Evolutionary conservation across 805 yeast genomes (phyloP), one percentile per base, ranked within the genome.

Genomic region (Metschnikowia bowlesiae): DNA sequence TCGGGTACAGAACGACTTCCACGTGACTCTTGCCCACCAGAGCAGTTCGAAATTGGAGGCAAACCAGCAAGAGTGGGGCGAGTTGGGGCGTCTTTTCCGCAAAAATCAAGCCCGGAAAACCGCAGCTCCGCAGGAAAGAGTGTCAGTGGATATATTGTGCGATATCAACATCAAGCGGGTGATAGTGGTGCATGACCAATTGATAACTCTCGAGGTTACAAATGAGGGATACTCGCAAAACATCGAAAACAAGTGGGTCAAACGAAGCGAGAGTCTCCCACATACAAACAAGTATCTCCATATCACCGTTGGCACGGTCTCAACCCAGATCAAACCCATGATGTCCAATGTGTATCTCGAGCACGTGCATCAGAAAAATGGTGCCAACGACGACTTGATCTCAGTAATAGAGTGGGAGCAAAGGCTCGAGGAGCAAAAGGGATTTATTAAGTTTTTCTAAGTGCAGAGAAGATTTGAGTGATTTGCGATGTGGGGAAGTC

Each of bases 291-390:
- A 51, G 14, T 42, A 49, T 44, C 47, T 52, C 73, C 97, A 91
- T 62, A 78, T 90, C 39, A 91, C 97, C 0, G 61, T 89, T 11
- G 96, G 91, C 0, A 79, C 88, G 0, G 32, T 44, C 18, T 46
- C 47, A 13, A 30, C 35, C 13, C 33, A 51, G 14, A 51, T 57
- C 18, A 35, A 51, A 8, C 59, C 59, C 1, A 42, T 37, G 31
- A 53, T 51, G 53, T 48, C 58, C 16, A 57, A 57, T 32, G 32
- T 46, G 18, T 48, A 50, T 32, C 52, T 57, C 35, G 38, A 44
- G 8, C 47, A 50, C 9, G 38, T 57, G 29, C 48, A 35, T 30
- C 46, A 32, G 13, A 6, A 14, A 6, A 48, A 43, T 1, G 44
- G 26, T 8, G 31, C 53, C 2, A 14, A 39, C 6, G 51, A 47